These are phyloP conservation scores for Russula virescens DNA, from an alignment of 768 basidiomycete species.

Conservation along the genomic window DNA sequence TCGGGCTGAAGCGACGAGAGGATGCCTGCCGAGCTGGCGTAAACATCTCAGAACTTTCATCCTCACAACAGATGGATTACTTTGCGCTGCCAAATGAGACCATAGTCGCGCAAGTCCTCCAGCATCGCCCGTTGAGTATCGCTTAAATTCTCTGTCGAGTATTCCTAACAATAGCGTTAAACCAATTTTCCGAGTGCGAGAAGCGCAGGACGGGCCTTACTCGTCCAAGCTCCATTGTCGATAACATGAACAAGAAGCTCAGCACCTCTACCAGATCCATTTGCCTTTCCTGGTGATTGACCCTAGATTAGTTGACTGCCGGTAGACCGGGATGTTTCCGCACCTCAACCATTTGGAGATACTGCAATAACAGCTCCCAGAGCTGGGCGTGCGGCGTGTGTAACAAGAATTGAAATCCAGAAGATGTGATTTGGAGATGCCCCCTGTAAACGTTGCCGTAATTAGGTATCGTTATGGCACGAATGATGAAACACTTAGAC, in stretches of 20 bases:
- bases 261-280: slow-evolving; percentile 94
- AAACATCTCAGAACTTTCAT: neutral
- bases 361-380: slow-evolving; percentile 91
- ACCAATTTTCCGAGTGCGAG: slow-evolving; percentile 6
- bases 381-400: slow-evolving; percentile 92
- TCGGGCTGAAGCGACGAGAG: slow-evolving; percentile 85
- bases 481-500: slow-evolving; percentile 37
- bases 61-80: slow-evolving; percentile 32
- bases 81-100: slow-evolving; percentile 83
- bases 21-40: slow-evolving; percentile 41
- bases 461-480: slow-evolving; percentile 2
- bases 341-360: slow-evolving; percentile 82
- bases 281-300: slow-evolving; percentile 57
- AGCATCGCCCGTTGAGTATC: slow-evolving; percentile 82
- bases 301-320: neutral
- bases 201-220: slow-evolving; percentile 41
- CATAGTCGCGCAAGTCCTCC: slow-evolving; percentile 90
- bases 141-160: slow-evolving; percentile 75
- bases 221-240: slow-evolving; percentile 90
- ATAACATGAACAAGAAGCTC: slow-evolving; percentile 93
- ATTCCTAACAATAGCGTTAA: slow-evolving; percentile 52
- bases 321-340: slow-evolving; percentile 18
- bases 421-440: slow-evolving; percentile 77
- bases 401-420: slow-evolving; percentile 94
- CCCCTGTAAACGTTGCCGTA: slow-evolving; percentile 35